These are phyloP conservation scores for Rhizopus microsporus DNA, from an alignment of 371 early-diverging fungal species.

Conservation along the genomic window DNA sequence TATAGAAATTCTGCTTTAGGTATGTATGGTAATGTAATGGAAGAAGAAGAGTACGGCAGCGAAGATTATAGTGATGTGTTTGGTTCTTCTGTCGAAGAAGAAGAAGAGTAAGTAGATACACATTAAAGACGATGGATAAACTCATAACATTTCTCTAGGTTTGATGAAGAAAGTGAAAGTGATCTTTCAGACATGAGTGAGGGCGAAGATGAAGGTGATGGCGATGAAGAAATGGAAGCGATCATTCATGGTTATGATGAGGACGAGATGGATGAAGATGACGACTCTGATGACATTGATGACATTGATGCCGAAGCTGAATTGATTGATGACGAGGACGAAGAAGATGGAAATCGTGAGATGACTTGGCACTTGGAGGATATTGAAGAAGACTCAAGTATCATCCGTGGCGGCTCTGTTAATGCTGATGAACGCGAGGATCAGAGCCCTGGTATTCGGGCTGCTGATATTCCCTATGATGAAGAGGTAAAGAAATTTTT, in stretches of 20 bases:
- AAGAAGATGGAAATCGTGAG: conserved; percentile 50
- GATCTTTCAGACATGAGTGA: conserved; percentile 70
- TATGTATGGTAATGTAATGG: conserved; percentile 64
- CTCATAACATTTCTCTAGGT: conserved; percentile 18
- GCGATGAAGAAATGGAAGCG: conserved; percentile 61
- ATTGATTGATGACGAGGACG: conserved; percentile 51
- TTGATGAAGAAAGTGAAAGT: conserved; percentile 71
- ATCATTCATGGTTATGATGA: conserved; percentile 65
- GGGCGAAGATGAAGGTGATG: conserved; percentile 64
- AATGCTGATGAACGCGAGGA: conserved; percentile 49
- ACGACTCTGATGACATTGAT: conserved; percentile 42
- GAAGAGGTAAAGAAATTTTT: conserved; percentile 34
- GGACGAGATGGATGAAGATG: conserved; percentile 53
- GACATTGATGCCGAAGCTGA: conserved; percentile 45
- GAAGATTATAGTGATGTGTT: conserved; percentile 57
- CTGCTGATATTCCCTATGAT: conserved; percentile 18
- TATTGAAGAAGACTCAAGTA: conserved; percentile 56
- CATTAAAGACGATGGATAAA: conserved; percentile 28
- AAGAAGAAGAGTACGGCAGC: conserved; percentile 55
- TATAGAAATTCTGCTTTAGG: conserved; percentile 92
- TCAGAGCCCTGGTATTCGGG: conserved; percentile 13
- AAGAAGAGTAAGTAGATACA: conserved; percentile 54
- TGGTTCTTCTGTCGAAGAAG: conserved; percentile 57
- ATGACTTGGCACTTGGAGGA: conserved; percentile 57
- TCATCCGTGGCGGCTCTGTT: conserved; percentile 44